These are phyloP conservation scores for Mycena rosella DNA, from an alignment of 768 basidiomycete genomes.

Conservation along the genomic window DNA sequence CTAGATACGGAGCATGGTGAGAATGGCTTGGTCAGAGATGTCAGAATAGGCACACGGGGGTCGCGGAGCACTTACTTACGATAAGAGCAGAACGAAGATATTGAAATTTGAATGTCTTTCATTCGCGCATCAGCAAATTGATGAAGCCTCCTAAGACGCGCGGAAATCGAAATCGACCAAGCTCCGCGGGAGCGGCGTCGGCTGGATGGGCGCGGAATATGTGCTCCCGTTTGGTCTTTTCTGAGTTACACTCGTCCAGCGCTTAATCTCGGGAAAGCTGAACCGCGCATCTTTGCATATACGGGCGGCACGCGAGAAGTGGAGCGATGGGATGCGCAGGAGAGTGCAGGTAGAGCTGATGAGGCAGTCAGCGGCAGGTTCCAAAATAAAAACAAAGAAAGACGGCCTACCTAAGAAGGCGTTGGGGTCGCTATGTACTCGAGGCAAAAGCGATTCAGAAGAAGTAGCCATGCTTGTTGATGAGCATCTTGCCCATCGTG, in stretches of 20 bases:
- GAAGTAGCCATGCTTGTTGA: conserved; percentile 66
- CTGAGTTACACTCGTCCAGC: conserved; percentile 21
- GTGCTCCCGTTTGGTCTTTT: not conserved
- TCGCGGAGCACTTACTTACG: conserved; percentile 22
- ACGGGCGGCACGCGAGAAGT: conserved; percentile 45
- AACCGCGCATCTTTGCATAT: conserved; percentile 65
- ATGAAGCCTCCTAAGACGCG: conserved; percentile 68
- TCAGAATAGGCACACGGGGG: not conserved
- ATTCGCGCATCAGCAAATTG: conserved; percentile 58
- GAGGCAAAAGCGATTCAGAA: conserved; percentile 61
- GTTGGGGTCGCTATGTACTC: conserved; percentile 57
- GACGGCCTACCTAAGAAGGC: conserved; percentile 52
- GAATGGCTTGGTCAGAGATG: conserved; percentile 45
- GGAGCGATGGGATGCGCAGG: conserved; percentile 35
- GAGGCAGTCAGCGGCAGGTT: conserved; percentile 50
- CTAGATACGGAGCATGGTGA: conserved; percentile 52
- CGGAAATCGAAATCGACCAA: conserved; percentile 65
- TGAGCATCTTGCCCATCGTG: conserved; percentile 62
- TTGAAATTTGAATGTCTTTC: conserved; percentile 36
- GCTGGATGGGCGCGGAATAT: conserved; percentile 4
- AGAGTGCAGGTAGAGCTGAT: conserved; percentile 58
- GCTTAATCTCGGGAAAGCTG: conserved; percentile 60
- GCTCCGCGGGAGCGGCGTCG: conserved; percentile 56
- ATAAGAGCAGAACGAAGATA: conserved; percentile 42
- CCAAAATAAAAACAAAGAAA: not conserved